These are phyloP conservation scores for Fusarium torulosum DNA, from an alignment of 2,329 filamentous ascomycete species.

Conservation along the genomic window DNA sequence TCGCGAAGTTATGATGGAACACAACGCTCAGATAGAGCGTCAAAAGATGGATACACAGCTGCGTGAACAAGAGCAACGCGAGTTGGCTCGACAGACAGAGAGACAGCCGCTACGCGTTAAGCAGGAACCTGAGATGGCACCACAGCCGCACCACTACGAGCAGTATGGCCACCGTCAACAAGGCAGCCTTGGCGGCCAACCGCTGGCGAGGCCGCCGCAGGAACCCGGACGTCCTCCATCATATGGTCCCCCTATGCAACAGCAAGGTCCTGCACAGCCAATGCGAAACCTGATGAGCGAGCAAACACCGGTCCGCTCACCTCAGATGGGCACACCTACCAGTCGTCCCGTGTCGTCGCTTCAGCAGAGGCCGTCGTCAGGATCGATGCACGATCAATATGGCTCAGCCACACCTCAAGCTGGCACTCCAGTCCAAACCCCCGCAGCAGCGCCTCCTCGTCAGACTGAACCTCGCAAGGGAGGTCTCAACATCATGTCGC, in stretches of 20 bases:
- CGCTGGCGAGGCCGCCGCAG: conserved; percentile 56
- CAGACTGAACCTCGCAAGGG: conserved; percentile 68
- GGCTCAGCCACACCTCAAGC: conserved; percentile 47
- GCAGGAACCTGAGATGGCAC: conserved; percentile 63
- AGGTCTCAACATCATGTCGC: conserved; percentile 72
- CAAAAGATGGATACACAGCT: conserved; percentile 51
- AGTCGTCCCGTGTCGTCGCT: conserved; percentile 56
- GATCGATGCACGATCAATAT: conserved; percentile 51
- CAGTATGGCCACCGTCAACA: conserved; percentile 57
- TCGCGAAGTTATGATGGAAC: conserved; percentile 52
- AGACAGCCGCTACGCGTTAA: conserved; percentile 58
- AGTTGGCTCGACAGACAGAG: conserved; percentile 49
- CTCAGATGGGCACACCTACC: conserved; percentile 55
- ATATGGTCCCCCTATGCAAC: conserved; percentile 49
- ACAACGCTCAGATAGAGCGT: conserved; percentile 49
- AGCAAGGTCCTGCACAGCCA: conserved; percentile 56
- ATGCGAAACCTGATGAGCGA: conserved; percentile 58
- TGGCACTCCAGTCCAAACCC: conserved; percentile 49
- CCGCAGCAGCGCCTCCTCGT: conserved; percentile 55
- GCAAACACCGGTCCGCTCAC: conserved; percentile 54
- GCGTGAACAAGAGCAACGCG: conserved; percentile 49
- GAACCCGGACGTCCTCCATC: conserved; percentile 58
- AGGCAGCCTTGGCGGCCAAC: conserved; percentile 55
- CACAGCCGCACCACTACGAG: conserved; percentile 59
- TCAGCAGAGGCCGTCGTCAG: conserved; percentile 53